Conservation (phyloP, 1,284 basidiomycete genomes). For the Peniophora sp. region DNA sequence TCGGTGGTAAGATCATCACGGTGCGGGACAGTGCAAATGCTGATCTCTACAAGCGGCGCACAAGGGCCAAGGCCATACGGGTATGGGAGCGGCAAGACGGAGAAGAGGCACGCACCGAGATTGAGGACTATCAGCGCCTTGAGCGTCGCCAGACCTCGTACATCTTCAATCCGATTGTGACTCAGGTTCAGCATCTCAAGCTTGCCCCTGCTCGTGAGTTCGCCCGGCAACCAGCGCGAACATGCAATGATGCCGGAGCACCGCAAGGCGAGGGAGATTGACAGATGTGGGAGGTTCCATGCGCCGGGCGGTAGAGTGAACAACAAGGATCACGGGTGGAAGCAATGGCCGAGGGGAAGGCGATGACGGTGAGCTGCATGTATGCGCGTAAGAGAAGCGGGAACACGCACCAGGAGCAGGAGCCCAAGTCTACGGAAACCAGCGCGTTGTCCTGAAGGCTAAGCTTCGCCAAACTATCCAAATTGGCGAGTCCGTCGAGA, state of each 20-base stretch:
- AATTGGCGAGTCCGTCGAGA: slow-evolving; percentile 71
- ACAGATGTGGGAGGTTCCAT: slow-evolving; percentile 7
- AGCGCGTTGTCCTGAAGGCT: slow-evolving; percentile 78
- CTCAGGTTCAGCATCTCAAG: slow-evolving; percentile 82
- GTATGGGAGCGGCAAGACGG: neutral
- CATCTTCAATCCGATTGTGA: slow-evolving; percentile 59
- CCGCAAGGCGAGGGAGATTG: slow-evolving; percentile 10
- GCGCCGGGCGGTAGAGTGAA: slow-evolving; percentile 5
- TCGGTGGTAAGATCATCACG: slow-evolving; percentile 7
- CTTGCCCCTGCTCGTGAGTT: slow-evolving; percentile 63
- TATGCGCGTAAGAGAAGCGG: slow-evolving; percentile 2
- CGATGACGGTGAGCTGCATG: slow-evolving; percentile 1
- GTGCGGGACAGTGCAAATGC: no score
- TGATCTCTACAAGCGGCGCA: no score
- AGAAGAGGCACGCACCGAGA: slow-evolving; percentile 51
- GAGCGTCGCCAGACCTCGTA: slow-evolving; percentile 58
- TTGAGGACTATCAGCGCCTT: slow-evolving; percentile 66
- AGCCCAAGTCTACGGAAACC: slow-evolving; percentile 50
- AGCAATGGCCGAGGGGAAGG: slow-evolving; percentile 2
- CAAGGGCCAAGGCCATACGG: neutral
- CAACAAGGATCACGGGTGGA: neutral
- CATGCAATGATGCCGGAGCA: slow-evolving; percentile 12
- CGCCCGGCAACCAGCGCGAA: neutral
- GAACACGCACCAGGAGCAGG: slow-evolving; percentile 59
- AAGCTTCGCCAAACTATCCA: slow-evolving; percentile 79